A percentile compares a stretch with the other conserved stretches of the same genome.
Evolutionary conservation across 1,139 yeast species (phyloP).

Genomic region (Blastobotrys apis): DNA sequence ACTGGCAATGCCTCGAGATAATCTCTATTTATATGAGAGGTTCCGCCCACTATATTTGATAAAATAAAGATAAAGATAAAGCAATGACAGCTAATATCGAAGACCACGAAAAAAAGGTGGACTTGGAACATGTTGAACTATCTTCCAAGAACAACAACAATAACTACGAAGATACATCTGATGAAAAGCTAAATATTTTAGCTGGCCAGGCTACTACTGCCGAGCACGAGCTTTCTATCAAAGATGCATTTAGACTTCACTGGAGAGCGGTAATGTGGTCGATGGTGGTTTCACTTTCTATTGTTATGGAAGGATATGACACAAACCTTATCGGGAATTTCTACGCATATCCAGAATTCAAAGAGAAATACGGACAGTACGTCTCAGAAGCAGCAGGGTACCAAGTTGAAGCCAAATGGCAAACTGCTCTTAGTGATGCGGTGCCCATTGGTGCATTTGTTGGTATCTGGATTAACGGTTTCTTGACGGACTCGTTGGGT

Average conservation of each 20-base stretch:
- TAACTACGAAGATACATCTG: too few species aligned
- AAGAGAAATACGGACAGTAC: constrained; percentile 39
- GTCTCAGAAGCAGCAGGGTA: constrained; percentile 38
- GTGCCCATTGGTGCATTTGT: constrained; percentile 24
- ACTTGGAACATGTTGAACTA: too few species aligned
- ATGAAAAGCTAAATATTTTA: too few species aligned
- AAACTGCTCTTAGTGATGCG: constrained; percentile 35
- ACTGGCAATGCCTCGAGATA: too few species aligned
- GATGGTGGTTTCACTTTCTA: constrained; percentile 39
- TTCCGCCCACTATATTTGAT: too few species aligned
- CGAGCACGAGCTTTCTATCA: constrained; percentile 19
- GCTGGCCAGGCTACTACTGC: constrained; percentile 15
- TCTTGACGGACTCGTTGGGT: constrained; percentile 43
- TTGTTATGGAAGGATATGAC: constrained; percentile 50
- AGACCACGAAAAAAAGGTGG: too few species aligned
- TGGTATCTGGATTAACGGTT: constrained; percentile 19
- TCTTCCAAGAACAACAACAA: too few species aligned
- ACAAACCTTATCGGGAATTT: constrained; percentile 38
- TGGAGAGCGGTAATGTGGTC: constrained; percentile 48
- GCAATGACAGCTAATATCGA: too few species aligned
- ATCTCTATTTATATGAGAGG: too few species aligned
- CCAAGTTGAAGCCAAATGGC: constrained; percentile 43
- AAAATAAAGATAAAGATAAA: too few species aligned
- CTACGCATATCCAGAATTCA: constrained; percentile 43
- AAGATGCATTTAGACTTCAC: constrained; percentile 24